Evolutionary conservation across 2,329 filamentous ascomycete species (phyloP).

Genomic region (Xylaria sp.): DNA sequence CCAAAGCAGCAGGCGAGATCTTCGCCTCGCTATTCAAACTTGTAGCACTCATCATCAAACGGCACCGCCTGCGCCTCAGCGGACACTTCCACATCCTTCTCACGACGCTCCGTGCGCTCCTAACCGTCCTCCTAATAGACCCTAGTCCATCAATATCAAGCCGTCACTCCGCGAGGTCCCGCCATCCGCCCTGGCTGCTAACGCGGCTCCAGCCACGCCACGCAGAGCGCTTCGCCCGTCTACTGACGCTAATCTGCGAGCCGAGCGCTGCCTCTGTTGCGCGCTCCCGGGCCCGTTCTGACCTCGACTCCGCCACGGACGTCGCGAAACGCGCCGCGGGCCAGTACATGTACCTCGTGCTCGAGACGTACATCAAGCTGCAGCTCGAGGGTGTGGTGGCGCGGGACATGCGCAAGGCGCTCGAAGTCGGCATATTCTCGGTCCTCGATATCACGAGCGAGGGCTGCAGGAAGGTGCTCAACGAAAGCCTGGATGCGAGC

Average conservation of each 20-base stretch:
- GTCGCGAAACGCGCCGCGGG: conserved; percentile 70
- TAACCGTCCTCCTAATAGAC: conserved; percentile 62
- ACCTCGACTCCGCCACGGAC: conserved; percentile 69
- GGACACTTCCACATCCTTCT: conserved; percentile 71
- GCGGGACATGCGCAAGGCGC: conserved; percentile 62
- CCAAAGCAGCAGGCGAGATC: conserved; percentile 51
- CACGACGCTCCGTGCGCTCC: conserved; percentile 65
- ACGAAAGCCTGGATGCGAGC: conserved; percentile 68
- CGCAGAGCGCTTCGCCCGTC: conserved; percentile 64
- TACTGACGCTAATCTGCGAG: conserved; percentile 70
- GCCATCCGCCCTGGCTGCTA: conserved; percentile 53
- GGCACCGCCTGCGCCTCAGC: conserved; percentile 69
- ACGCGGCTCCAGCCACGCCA: conserved; percentile 54
- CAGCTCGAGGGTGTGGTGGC: conserved; percentile 66
- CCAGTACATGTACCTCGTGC: conserved; percentile 69
- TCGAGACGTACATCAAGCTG: conserved; percentile 70
- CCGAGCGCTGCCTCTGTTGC: conserved; percentile 67
- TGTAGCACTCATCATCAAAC: conserved; percentile 66
- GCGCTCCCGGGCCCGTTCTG: conserved; percentile 46
- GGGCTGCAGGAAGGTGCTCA: conserved; percentile 66
- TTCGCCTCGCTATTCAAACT: conserved; percentile 64
- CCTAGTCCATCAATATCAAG: conserved; percentile 45
- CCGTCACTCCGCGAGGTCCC: conserved; percentile 33
- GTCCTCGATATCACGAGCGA: conserved; percentile 68
- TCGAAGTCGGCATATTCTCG: conserved; percentile 68